Conservation (phyloP, 148 eudicot species). For the Linanthus parryae region DNA sequence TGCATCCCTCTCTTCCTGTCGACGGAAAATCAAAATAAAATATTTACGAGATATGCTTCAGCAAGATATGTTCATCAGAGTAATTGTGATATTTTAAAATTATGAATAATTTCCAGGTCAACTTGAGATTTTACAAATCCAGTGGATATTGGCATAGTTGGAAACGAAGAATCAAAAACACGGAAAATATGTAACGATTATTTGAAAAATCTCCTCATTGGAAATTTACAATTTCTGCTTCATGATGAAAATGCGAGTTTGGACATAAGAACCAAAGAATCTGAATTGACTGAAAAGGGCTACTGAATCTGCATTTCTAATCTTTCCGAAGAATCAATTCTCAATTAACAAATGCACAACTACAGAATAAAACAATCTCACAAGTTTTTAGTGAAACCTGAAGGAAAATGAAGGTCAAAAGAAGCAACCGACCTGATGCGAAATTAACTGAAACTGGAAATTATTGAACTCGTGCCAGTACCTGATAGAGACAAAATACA, state of each 20-base stretch:
- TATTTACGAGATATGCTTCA: neutral
- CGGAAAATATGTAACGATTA: no score
- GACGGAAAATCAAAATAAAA: slow-evolving; percentile 5
- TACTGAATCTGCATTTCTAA: no score
- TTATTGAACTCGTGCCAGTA: slow-evolving; percentile 97
- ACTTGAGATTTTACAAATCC: no score
- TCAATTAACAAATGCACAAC: neutral
- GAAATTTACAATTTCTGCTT: no score
- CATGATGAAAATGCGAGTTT: no score
- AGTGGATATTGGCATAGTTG: no score
- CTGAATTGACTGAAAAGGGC: no score
- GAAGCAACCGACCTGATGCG: slow-evolving; percentile 74
- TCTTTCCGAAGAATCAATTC: slow-evolving; percentile 2
- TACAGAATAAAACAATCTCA: neutral
- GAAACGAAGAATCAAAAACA: no score
- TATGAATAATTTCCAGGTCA: no score
- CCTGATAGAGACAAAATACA: slow-evolving; percentile 58
- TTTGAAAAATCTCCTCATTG: no score
- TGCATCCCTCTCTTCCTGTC: slow-evolving; percentile 94
- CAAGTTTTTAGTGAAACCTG: neutral
- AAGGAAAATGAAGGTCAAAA: neutral
- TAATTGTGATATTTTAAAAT: no score
- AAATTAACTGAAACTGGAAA: slow-evolving; percentile 87
- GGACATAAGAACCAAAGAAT: no score
- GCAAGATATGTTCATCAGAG: neutral